phyloP scores from a whole-genome alignment of 1,284 basidiomycete genomes.

The Paramarasmius palmivorus region DNA sequence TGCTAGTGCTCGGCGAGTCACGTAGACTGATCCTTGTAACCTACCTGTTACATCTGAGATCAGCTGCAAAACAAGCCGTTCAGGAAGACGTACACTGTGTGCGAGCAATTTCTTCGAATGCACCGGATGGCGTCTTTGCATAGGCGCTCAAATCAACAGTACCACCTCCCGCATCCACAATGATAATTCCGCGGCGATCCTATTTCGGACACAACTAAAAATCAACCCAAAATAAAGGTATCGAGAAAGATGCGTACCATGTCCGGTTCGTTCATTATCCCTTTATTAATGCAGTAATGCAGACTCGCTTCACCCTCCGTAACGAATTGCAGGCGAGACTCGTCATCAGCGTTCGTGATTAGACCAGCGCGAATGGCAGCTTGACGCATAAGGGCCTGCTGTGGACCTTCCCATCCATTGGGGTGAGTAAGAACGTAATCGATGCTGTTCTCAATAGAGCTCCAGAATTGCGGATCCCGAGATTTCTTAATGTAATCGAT shows the following conservation, averaged over 20 bases:
- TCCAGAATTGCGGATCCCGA: slow-evolving; percentile 14
- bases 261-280: slow-evolving; percentile 36
- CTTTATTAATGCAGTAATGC: slow-evolving; percentile 44
- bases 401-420: slow-evolving; percentile 30
- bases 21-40: slow-evolving; percentile 36
- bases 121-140: slow-evolving; percentile 8
- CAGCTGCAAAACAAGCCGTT: slow-evolving; percentile 16
- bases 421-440: slow-evolving; percentile 28
- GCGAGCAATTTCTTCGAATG: slow-evolving; percentile 38
- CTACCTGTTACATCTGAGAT: slow-evolving; percentile 19
- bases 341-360: slow-evolving; percentile 18
- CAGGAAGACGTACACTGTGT: slow-evolving; percentile 36
- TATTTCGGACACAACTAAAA: not conserved
- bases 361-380: slow-evolving; percentile 26
- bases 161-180: slow-evolving; percentile 55
- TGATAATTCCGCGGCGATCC: slow-evolving; percentile 36
- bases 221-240: not conserved
- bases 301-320: slow-evolving; percentile 54
- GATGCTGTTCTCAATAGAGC: slow-evolving; percentile 17
- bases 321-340: slow-evolving; percentile 42
- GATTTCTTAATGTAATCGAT: slow-evolving; percentile 26
- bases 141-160: slow-evolving; percentile 36
- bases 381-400: slow-evolving; percentile 27
- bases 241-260: slow-evolving; percentile 26
- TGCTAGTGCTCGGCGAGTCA: slow-evolving; percentile 23